These are phyloP conservation scores for Ramalina intermedia DNA, from an alignment of 495 filamentous ascomycete species.

Conservation along the genomic window DNA sequence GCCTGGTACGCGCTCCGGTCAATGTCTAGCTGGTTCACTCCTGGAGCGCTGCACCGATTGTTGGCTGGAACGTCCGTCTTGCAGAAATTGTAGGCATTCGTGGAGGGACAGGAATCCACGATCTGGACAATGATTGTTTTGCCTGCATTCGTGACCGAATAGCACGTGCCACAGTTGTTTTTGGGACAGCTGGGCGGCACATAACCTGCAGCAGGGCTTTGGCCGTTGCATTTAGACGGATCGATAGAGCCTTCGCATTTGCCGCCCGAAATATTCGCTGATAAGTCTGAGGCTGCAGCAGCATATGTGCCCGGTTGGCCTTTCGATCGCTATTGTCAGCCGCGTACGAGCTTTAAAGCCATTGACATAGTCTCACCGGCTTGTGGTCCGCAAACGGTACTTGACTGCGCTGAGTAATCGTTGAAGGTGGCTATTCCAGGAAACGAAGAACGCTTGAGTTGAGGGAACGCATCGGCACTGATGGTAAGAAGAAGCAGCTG, in stretches of 20 bases:
- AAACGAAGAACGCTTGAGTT: not conserved
- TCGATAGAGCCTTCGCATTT: conserved; percentile 10
- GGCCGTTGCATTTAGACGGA: conserved; percentile 7
- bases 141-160: conserved; percentile 13
- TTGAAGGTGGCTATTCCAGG: conserved; percentile 7
- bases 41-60: conserved; percentile 6
- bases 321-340: not conserved
- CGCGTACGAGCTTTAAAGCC: not conserved
- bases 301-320: conserved; percentile 10
- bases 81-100: conserved; percentile 12
- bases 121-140: conserved; percentile 14
- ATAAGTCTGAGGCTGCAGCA: conserved; percentile 16
- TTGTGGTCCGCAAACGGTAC: not conserved
- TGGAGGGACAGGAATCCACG: conserved; percentile 11
- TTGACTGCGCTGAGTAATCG: conserved; percentile 3
- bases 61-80: conserved; percentile 9
- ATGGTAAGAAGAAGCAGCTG: not conserved
- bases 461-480: not conserved
- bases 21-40: conserved; percentile 11
- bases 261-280: conserved; percentile 12
- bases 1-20: conserved; percentile 9
- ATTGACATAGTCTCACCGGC: not conserved
- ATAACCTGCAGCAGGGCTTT: conserved; percentile 8
- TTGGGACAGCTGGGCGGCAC: conserved; percentile 8
- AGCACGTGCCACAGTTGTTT: conserved; percentile 13